Base-by-base conservation (phyloP, 2,329 filamentous ascomycete genomes). In the Xylaria sp. region DNA sequence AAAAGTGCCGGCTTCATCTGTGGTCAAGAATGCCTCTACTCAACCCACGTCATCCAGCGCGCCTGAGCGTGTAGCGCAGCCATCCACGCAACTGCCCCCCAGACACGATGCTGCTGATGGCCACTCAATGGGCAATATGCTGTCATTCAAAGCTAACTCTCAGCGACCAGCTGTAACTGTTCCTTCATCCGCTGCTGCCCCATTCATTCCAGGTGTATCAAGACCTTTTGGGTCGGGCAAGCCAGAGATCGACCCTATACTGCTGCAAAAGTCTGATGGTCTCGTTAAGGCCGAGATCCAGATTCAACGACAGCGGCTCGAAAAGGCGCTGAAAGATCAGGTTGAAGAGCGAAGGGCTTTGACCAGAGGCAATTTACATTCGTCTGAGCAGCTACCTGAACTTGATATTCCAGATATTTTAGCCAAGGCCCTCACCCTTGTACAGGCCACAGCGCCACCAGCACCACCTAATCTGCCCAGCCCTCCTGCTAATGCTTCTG, bases 231-330 rank as follows among this genome's bases (percentile, higher is more conserved):
- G 82, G 76, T 81, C 86, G 73, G 81, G 83, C 68, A 87, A 86
- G 72, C 89, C 90, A 69, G 90, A 91, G 80, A 92, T 96, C 82
- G 89, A 97, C 80, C 93, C 94, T 59, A 90, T 97, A 70, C 86
- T 97, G 74, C 86, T 97, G 80, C 91, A 93, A 78, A 97, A 97
- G 81, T 94, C 94, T 74, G 92, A 94, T 78, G 90, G 93, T 78
- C 85, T 97, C 74, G 89, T 96, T 78, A 92, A 90, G 82, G 93
- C 94, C 77, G 94, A 97, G 81, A 84, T 93, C 70, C 89, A 92
- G 78, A 82, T 95, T 72, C 93, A 94, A 81, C 90, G 95, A 71
- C 90, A 94, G 81, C 89, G 92, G 72, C 84, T 98, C 76, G 96
- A 98, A 81, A 89, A 90, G 73, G 83, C 86, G 44, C 81, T 98